Base-by-base conservation (phyloP, 2,329 filamentous ascomycete species). In the Monosporascus cannonballus region DNA sequence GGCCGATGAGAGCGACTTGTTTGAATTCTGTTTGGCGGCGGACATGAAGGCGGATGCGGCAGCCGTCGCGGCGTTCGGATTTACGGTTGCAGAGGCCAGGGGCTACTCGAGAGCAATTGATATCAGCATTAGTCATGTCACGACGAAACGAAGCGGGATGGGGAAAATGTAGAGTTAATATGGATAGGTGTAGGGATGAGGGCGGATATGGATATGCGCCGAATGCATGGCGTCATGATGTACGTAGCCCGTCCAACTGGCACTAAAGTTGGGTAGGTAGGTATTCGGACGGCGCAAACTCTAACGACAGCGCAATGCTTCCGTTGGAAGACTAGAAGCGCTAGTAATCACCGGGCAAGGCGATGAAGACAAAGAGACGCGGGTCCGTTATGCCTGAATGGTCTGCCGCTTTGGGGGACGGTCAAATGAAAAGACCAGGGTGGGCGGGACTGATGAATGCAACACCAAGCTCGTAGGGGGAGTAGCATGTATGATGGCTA, bases 31-130 rank as follows among this genome's bases (percentile, higher is more conserved):
- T 71, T 69, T 82, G 79, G 64, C 79, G 84, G 61, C 81, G 41
- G 66, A 84, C 65, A 87, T 79, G 71, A 93, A 95, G 54, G 91
- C 92, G 68, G 89, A 87, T 55, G 84, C 84, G 55, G 92, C 91
- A 52, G 90, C 90, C 47, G 87, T 85, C 51, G 91, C 83, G 53
- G 90, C 91, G 64, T 85, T 86, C 52, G 88, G 78, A 65, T 84
- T 85, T 49, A 84, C 83, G 52, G 85, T 85, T 53, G 81, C 76
- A 57, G 78, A 75, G 54, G 80, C 86, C 55, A 85, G 73, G 59
- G 84, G 81, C 84, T 90, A 71, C 58, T 39, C 55, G 49, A 48
- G 42, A 44, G 48, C 46, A 24, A 51, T 48, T 54, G 48, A 24
- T 44, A 54, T 56, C 54, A 59, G 56, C 25, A 46, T 51, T 52